Base-by-base conservation (phyloP, 2,329 filamentous ascomycete genomes). In the Cladosporium halotolerans region DNA sequence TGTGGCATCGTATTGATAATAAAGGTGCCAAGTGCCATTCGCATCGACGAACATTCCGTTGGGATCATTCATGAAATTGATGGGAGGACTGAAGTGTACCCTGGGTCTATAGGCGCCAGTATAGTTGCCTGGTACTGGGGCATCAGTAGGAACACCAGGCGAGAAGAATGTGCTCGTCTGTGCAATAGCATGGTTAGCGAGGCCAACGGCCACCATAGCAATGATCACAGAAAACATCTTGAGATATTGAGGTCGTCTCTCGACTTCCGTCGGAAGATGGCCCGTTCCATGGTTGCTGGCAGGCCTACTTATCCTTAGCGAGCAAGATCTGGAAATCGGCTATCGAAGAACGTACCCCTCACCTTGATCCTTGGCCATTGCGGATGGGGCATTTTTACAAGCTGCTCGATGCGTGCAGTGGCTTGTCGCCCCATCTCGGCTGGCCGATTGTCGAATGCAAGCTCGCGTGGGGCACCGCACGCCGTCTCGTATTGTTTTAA, bases 11-110 rank as follows among this genome's bases (percentile, higher is more conserved):
- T 78, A 82, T 63, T 86, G 83, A 60, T 86, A 86, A 67, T 86
- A 86, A 1, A 84, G 59, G 62, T 86, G 83, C 66, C 79, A 86
- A 0, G 73, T 71, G 4, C 80, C 81, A 52, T 81, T 72, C 2
- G 67, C 72, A 57, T 84, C 80, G 5, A 76, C 64, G 56, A 84
- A 82, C 70, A 83, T 75, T 60, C 83, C 83, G 67, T 85, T 85
- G 1, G 82, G 82, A 59, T 85, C 83, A 57, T 83, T 84, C 73
- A 53, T 50, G 39, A 50, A 50, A 23, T 50, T 50, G 28, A 33
- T 6, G 4, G 79, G 79, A 2, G 79, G 78, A 7, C 77, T 76
- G 63, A 75, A 83, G 64, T 82, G 80, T 16, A 81, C 66, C 60
- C 81, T 78, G 3, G 79, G 80, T 10, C 79, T 70, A 32, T 69